These are phyloP conservation scores for Mycosarcoma mackinlayi DNA, from an alignment of 1,284 basidiomycete species.

Conservation along the genomic window DNA sequence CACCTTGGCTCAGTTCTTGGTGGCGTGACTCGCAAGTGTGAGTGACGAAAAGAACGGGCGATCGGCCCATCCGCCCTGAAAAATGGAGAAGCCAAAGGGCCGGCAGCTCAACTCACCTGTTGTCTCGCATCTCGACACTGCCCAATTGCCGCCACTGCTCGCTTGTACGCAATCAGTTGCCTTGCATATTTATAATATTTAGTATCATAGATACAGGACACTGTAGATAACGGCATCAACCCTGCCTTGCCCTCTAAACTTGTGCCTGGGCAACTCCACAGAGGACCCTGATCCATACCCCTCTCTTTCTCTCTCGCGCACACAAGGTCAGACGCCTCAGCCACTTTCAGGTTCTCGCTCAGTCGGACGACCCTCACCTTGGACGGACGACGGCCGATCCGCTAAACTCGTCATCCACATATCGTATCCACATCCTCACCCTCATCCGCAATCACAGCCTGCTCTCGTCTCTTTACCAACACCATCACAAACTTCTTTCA, in stretches of 20 bases:
- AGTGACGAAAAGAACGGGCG: not conserved
- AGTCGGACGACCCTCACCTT: slow-evolving; percentile 2
- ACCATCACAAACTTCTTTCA: too few relatives aligned
- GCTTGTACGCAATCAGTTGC: not conserved
- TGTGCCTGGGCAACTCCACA: slow-evolving; percentile 2
- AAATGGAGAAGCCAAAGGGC: not conserved
- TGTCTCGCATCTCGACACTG: slow-evolving; percentile 1
- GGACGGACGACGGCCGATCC: too few relatives aligned
- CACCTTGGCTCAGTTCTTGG: not conserved
- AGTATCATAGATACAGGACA: too few relatives aligned
- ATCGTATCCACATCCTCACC: too few relatives aligned
- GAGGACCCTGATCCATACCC: slow-evolving; percentile 11
- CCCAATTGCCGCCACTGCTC: slow-evolving; percentile 8
- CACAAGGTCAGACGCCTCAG: too few relatives aligned
- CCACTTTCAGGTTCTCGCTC: too few relatives aligned
- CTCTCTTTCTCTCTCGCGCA: too few relatives aligned
- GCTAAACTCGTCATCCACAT: too few relatives aligned
- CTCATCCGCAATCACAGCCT: too few relatives aligned
- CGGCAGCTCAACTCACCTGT: slow-evolving; percentile 10
- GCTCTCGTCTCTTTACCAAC: too few relatives aligned
- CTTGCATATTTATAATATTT: too few relatives aligned
- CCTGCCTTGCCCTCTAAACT: not conserved
- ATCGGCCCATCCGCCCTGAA: slow-evolving; percentile 13
- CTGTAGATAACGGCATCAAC: slow-evolving; percentile 18
- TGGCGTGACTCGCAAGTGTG: not conserved